Conservation (phyloP, 176 grass and related monocot species). For the sorghum (Sorghum bicolor) region Sorghum_bicolor_NCBIv3 NC_012875.2:368001-368500, state of each 20-base stretch:
- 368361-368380: slow-evolving; percentile 61
- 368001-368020: too few species aligned
- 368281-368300: too few species aligned
- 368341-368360: background rate
- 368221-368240: background rate
- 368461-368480: too few species aligned
- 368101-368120: slow-evolving; percentile 77
- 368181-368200: too few species aligned
- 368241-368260: too few species aligned
- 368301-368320: too few species aligned
- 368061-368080: slow-evolving; percentile 41
- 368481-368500: too few species aligned
- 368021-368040: too few species aligned
- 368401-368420: slow-evolving; percentile 70
- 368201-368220: background rate
- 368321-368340: too few species aligned
- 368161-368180: slow-evolving; percentile 60
- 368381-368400: slow-evolving; percentile 53
- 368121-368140: slow-evolving; percentile 41
- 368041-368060: too few species aligned
- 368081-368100: slow-evolving; percentile 89
- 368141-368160: slow-evolving; percentile 52
- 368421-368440: slow-evolving; percentile 79
- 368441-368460: slow-evolving; percentile 24
- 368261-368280: too few species aligned